Evolutionary conservation across 768 basidiomycete genomes (phyloP).

Genomic region (Leccinum fibrillosum): DNA sequence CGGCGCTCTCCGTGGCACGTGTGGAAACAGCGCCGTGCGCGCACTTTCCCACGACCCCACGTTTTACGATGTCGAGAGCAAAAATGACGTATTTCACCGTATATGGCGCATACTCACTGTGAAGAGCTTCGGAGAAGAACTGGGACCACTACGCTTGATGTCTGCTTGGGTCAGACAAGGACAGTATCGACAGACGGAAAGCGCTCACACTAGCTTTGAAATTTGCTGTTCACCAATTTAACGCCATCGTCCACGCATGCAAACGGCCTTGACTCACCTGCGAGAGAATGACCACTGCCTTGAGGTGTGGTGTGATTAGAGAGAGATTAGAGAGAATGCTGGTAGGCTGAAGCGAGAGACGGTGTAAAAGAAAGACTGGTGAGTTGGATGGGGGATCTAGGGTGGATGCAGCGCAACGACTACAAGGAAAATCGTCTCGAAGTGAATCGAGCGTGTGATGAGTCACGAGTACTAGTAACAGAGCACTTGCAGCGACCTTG

Average conservation of each 20-base stretch:
- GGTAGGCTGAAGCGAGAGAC: constrained; percentile 30
- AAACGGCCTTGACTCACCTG: constrained; percentile 16
- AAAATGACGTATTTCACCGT: constrained; percentile 27
- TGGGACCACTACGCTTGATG: neutral
- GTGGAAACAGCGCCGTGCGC: constrained; percentile 12
- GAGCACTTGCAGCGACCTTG: constrained; percentile 25
- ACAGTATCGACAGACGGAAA: neutral
- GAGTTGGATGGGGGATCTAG: constrained; percentile 24
- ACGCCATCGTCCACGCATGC: constrained; percentile 1
- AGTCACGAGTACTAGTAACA: constrained; percentile 22
- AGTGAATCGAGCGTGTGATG: constrained; percentile 49
- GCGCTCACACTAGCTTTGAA: constrained; percentile 15
- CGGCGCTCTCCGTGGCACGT: constrained; percentile 10
- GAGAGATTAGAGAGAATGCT: constrained; percentile 13
- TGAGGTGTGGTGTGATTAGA: constrained; percentile 19
- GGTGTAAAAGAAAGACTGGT: constrained; percentile 35
- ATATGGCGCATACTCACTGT: constrained; percentile 22
- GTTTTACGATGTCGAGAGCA: constrained; percentile 35
- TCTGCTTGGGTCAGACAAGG: constrained; percentile 9
- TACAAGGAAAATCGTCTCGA: constrained; percentile 45
- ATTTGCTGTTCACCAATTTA: constrained; percentile 7
- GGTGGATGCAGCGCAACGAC: constrained; percentile 25
- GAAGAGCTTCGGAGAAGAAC: neutral
- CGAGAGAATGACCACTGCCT: constrained; percentile 10
- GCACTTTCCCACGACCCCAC: constrained; percentile 39